Evolutionary conservation across 1,284 basidiomycete species (phyloP).

Genomic region (Agaricales sp.): DNA sequence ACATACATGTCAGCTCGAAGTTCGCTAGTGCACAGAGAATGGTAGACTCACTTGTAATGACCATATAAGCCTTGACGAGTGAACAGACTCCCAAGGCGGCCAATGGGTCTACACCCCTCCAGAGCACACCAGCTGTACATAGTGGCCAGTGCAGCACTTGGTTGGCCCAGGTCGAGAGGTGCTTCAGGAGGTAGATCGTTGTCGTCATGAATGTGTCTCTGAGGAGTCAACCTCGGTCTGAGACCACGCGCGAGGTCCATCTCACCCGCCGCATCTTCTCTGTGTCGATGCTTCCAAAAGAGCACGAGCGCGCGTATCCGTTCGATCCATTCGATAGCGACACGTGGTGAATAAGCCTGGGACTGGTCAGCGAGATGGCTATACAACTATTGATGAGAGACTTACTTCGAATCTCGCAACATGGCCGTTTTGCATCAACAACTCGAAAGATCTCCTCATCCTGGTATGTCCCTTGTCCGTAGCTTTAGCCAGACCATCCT

Average conservation of each 20-base stretch:
- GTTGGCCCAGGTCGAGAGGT: conserved; percentile 37
- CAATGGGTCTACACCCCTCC: conserved; percentile 62
- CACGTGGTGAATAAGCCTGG: conserved; percentile 51
- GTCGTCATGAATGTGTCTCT: conserved; percentile 27
- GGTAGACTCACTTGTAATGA: conserved; percentile 51
- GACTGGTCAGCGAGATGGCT: conserved; percentile 6
- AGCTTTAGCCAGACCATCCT: conserved; percentile 35
- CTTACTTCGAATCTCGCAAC: conserved; percentile 68
- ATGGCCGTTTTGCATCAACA: conserved; percentile 59
- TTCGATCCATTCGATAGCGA: conserved; percentile 73
- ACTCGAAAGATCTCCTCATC: conserved; percentile 67
- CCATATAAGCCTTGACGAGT: conserved; percentile 56
- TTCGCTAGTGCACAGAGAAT: conserved; percentile 1
- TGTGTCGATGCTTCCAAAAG: conserved; percentile 72
- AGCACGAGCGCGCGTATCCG: conserved; percentile 53
- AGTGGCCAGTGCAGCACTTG: conserved; percentile 44
- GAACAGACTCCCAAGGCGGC: conserved; percentile 62
- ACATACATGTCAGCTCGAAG: conserved; percentile 7
- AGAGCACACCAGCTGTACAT: conserved; percentile 78
- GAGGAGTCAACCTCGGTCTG: conserved; percentile 48
- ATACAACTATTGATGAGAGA: conserved; percentile 2
- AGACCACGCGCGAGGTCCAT: conserved; percentile 63
- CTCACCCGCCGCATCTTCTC: conserved; percentile 61
- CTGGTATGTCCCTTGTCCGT: conserved; percentile 38
- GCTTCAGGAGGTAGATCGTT: conserved; percentile 35